These are phyloP conservation scores for Russula sp. DNA, from an alignment of 768 basidiomycete species.

Conservation along the genomic window DNA sequence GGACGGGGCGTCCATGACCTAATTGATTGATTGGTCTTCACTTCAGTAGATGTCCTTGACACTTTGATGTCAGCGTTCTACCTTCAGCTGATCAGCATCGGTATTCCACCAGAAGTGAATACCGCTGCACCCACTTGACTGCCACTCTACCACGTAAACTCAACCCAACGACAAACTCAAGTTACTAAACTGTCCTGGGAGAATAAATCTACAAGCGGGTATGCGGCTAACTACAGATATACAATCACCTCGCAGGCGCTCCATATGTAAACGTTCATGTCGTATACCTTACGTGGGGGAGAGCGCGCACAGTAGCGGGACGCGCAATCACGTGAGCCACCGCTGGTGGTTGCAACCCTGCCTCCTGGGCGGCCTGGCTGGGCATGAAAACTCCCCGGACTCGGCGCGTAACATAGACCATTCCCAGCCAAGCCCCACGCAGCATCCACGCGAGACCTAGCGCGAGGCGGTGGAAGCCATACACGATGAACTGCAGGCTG, in stretches of 20 bases:
- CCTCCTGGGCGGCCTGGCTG: neutral
- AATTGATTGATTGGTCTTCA: no score
- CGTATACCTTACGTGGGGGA: neutral
- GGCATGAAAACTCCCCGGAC: neutral
- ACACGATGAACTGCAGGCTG: conserved; percentile 57
- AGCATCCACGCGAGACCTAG: conserved; percentile 9
- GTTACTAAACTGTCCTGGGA: neutral
- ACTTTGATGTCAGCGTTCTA: no score
- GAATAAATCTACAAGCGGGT: neutral
- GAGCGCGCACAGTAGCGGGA: neutral
- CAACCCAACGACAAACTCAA: no score
- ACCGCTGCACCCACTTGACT: no score
- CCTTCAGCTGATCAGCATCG: no score
- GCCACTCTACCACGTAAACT: no score
- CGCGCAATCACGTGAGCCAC: neutral
- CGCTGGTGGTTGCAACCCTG: neutral
- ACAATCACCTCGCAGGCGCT: neutral
- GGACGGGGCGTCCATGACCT: no score
- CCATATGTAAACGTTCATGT: neutral
- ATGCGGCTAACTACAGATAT: neutral
- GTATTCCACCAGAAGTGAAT: no score
- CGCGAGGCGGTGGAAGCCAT: conserved; percentile 9
- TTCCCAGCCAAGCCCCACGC: conserved; percentile 3
- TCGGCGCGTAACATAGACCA: neutral
- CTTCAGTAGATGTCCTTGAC: no score